Conservation (phyloP, 2,329 filamentous ascomycete genomes). For the Pezicula neosporulosa region DNA sequence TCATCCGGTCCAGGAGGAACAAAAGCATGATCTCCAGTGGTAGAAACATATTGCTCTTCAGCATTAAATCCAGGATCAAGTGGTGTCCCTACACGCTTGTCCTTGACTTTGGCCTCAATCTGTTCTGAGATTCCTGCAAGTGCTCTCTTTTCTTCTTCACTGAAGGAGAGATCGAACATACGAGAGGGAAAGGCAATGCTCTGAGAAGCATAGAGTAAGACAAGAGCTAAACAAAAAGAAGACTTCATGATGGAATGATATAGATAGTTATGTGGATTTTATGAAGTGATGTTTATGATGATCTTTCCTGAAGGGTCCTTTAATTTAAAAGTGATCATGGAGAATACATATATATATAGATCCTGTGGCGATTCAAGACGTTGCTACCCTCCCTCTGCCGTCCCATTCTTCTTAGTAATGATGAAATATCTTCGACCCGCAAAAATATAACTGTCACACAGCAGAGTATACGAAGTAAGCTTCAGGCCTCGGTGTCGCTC, state of each 20-base stretch:
- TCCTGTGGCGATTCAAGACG: too few relatives aligned
- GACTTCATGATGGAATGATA: slow-evolving; percentile 11
- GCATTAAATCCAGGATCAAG: slow-evolving; percentile 12
- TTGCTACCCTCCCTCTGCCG: too few relatives aligned
- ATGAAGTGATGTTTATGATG: neutral
- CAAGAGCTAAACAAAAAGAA: slow-evolving; percentile 1
- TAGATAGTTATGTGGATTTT: neutral
- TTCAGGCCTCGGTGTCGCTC: too few relatives aligned
- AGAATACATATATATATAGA: neutral
- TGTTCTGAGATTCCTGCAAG: slow-evolving; percentile 9
- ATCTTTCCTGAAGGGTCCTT: neutral
- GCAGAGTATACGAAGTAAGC: too few relatives aligned
- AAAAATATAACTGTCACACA: too few relatives aligned
- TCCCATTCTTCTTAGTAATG: too few relatives aligned
- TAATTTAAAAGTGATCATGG: neutral
- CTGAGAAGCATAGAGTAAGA: slow-evolving; percentile 6
- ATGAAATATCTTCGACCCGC: too few relatives aligned
- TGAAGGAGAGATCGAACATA: slow-evolving; percentile 16
- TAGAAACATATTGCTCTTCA: slow-evolving; percentile 19
- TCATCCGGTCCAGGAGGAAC: slow-evolving; percentile 14
- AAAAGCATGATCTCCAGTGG: slow-evolving; percentile 12
- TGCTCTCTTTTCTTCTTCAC: slow-evolving; percentile 12
- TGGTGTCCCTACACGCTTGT: slow-evolving; percentile 3
- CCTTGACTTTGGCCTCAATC: slow-evolving; percentile 10
- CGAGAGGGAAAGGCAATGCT: slow-evolving; percentile 15